A percentile compares a stretch with the other conserved stretches of the same genome.
These are phyloP conservation scores for Mrakiaceae sp. DNA, from an alignment of 1,284 basidiomycete species.

Conservation along the genomic window DNA sequence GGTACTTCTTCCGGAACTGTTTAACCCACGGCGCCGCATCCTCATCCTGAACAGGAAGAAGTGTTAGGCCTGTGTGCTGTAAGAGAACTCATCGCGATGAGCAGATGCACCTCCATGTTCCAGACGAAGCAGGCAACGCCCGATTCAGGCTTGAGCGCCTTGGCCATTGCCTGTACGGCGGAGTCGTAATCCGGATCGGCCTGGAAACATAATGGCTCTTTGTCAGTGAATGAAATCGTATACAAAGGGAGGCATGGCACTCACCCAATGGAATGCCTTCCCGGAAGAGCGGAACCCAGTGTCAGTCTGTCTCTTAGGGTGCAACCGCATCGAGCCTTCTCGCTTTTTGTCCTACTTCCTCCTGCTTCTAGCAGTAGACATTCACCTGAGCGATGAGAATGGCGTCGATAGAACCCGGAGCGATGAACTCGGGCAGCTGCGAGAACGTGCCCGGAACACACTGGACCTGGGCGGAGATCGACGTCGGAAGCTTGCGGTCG, in stretches of 20 bases:
- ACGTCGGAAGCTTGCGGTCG: neutral
- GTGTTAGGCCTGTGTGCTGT: neutral
- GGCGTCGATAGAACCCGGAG: neutral
- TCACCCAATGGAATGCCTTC: conserved; percentile 3
- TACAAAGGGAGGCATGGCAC: neutral
- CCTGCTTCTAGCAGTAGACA: neutral
- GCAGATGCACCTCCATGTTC: neutral
- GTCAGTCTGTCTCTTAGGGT: neutral
- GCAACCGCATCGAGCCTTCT: neutral
- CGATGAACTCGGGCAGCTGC: neutral
- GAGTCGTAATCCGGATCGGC: conserved; percentile 6
- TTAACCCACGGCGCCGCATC: neutral
- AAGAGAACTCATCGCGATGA: neutral
- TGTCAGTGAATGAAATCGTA: neutral
- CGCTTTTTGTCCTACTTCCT: no score
- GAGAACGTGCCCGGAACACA: conserved; percentile 6
- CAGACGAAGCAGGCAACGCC: neutral
- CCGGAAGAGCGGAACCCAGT: neutral
- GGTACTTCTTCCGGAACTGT: neutral
- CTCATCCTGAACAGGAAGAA: neutral
- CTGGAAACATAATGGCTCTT: neutral
- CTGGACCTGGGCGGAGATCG: neutral
- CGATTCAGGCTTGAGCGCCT: neutral
- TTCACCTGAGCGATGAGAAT: conserved; percentile 4
- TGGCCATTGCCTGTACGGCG: neutral